Evolutionary conservation across 345 rosid species (phyloP).

Genomic region (Erucastrum elatum): DNA sequence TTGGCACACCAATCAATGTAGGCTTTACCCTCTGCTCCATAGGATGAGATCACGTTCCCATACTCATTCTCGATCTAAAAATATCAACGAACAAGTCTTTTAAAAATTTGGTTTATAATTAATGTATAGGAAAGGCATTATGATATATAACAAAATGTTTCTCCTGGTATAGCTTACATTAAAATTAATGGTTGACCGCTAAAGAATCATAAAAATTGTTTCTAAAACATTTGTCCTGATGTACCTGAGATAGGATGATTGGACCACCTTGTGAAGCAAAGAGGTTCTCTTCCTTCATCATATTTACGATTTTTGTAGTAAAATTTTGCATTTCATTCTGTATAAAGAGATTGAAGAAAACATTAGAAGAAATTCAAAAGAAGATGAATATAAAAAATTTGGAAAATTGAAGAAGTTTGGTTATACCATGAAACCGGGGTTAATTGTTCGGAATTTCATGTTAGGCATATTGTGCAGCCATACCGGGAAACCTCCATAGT

Average conservation of each 20-base stretch:
- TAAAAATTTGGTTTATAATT: background rate
- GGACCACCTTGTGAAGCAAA: conserved; percentile 88
- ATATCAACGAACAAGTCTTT: background rate
- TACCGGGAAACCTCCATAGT: conserved; percentile 66
- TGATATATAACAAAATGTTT: background rate
- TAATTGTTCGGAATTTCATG: conserved; percentile 41
- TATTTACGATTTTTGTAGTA: conserved; percentile 56
- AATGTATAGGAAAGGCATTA: background rate
- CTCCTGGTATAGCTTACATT: background rate
- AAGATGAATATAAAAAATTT: background rate
- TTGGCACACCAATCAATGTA: conserved; percentile 70
- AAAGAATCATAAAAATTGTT: background rate
- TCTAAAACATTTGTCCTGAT: background rate
- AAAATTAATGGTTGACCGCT: background rate
- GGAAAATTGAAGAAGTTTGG: background rate
- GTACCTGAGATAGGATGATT: conserved; percentile 70
- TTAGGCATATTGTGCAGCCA: conserved; percentile 54
- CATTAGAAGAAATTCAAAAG: background rate
- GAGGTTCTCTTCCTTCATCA: conserved; percentile 58
- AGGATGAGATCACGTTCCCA: conserved; percentile 54
- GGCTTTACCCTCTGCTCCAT: conserved; percentile 58
- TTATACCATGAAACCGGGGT: conserved; percentile 49
- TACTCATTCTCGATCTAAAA: conserved; percentile 79
- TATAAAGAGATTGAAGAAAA: background rate
- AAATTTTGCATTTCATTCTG: conserved; percentile 77